phyloP scores from a whole-genome alignment of 2,329 filamentous ascomycete species.

The Trichoderma koningii region DNA sequence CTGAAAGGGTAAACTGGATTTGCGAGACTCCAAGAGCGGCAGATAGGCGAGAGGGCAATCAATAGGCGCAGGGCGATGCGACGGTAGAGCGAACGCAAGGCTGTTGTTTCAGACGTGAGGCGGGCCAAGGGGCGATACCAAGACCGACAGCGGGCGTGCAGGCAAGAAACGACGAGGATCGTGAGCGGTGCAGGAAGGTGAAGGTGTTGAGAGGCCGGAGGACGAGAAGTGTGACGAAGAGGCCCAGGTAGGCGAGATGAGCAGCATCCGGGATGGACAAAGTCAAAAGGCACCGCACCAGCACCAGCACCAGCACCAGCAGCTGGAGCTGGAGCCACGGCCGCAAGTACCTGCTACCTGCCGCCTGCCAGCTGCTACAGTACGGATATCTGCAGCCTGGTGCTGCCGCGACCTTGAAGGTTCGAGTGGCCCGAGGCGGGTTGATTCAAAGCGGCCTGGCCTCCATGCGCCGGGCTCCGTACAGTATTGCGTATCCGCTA shows the following conservation, averaged over 20 bases:
- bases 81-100: background rate
- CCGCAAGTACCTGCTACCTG: background rate
- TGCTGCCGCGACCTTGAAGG: too few species aligned
- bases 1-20: background rate
- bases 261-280: slow-evolving; percentile 2
- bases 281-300: background rate
- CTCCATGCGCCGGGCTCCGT: too few species aligned
- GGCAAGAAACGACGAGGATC: slow-evolving; percentile 28
- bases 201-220: slow-evolving; percentile 21
- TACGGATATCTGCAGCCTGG: background rate
- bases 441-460: too few species aligned
- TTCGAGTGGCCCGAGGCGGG: too few species aligned
- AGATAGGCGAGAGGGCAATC: background rate
- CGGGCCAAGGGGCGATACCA: background rate
- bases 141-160: slow-evolving; percentile 4
- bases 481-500: background rate
- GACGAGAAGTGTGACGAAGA: slow-evolving; percentile 26
- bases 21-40: background rate
- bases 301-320: too few species aligned
- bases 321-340: background rate
- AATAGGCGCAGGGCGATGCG: background rate
- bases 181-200: slow-evolving; percentile 37
- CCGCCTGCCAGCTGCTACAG: background rate
- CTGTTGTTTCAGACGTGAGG: background rate
- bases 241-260: slow-evolving; percentile 23